Conservation (phyloP, 2,329 filamentous ascomycete genomes). For the Sclerotinia nivalis region DNA sequence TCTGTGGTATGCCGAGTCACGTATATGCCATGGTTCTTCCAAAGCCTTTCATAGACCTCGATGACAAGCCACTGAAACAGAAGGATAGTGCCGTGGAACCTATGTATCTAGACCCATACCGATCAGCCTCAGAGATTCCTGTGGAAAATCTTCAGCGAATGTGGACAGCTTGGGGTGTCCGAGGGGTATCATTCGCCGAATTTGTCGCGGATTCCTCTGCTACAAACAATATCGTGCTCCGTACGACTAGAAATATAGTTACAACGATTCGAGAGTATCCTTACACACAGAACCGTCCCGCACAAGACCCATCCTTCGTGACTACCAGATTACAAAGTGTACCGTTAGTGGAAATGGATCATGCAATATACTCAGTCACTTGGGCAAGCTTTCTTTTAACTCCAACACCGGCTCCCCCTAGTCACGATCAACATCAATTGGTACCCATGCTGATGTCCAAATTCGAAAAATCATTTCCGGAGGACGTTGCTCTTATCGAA, state of each 20-base stretch:
- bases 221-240: slow-evolving; percentile 67
- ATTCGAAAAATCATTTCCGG: slow-evolving; percentile 43
- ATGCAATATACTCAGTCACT: slow-evolving; percentile 44
- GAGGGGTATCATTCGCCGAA: slow-evolving; percentile 48
- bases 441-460: slow-evolving; percentile 42
- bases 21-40: slow-evolving; percentile 78
- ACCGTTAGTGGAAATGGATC: slow-evolving; percentile 42
- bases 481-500: slow-evolving; percentile 45
- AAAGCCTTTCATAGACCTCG: slow-evolving; percentile 58
- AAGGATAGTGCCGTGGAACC: slow-evolving; percentile 48
- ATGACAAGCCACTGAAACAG: slow-evolving; percentile 48
- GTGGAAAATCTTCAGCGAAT: slow-evolving; percentile 58
- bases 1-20: slow-evolving; percentile 81
- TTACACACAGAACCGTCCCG: slow-evolving; percentile 28
- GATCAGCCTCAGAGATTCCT: slow-evolving; percentile 65
- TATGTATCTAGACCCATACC: slow-evolving; percentile 86
- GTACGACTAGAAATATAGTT: slow-evolving; percentile 79
- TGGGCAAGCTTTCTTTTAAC: slow-evolving; percentile 44
- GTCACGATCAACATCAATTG: slow-evolving; percentile 38
- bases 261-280: slow-evolving; percentile 61
- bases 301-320: slow-evolving; percentile 29
- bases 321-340: slow-evolving; percentile 39
- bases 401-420: slow-evolving; percentile 31
- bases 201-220: slow-evolving; percentile 63
- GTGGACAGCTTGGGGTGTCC: slow-evolving; percentile 51